Percentiles rank a stretch among this genome's conserved stretches.
Evolutionary conservation across 1,284 basidiomycete genomes (phyloP).

Genomic region (Crepidotus sp.): DNA sequence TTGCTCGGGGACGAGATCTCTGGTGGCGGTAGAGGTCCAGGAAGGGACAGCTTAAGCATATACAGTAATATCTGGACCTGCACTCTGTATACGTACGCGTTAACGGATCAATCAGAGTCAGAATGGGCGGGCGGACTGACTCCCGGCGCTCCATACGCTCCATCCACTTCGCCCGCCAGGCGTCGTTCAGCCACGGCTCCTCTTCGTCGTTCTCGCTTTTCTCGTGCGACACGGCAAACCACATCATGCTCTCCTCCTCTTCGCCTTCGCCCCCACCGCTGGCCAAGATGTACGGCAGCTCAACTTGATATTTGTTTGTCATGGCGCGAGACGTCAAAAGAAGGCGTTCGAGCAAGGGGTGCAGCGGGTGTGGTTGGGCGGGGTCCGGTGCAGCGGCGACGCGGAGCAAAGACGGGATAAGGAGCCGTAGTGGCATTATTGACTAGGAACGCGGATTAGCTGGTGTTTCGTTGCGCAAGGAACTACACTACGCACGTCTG

Average conservation of each 20-base stretch:
- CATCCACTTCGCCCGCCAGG: slow-evolving; percentile 47
- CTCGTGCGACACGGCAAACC: slow-evolving; percentile 56
- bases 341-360: slow-evolving; percentile 45
- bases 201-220: slow-evolving; percentile 31
- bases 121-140: slow-evolving; percentile 34
- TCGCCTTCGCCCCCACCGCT: slow-evolving; percentile 45
- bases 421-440: slow-evolving; percentile 51
- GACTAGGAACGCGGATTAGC: slow-evolving; percentile 37
- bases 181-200: slow-evolving; percentile 37
- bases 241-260: slow-evolving; percentile 36
- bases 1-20: slow-evolving; percentile 25
- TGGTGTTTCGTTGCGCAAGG: background rate
- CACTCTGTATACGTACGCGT: slow-evolving; percentile 35
- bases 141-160: slow-evolving; percentile 62
- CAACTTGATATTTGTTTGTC: slow-evolving; percentile 53
- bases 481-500: slow-evolving; percentile 39
- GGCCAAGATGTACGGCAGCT: slow-evolving; percentile 48
- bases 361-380: slow-evolving; percentile 41
- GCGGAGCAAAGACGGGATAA: slow-evolving; percentile 48
- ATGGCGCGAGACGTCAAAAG: slow-evolving; percentile 49
- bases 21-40: slow-evolving; percentile 30
- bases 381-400: slow-evolving; percentile 26
- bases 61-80: slow-evolving; percentile 66
- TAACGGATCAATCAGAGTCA: slow-evolving; percentile 2
- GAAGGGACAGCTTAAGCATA: slow-evolving; percentile 53